Conservation (phyloP, 306 rosid species). For the Citrullus mucosospermus region DNA sequence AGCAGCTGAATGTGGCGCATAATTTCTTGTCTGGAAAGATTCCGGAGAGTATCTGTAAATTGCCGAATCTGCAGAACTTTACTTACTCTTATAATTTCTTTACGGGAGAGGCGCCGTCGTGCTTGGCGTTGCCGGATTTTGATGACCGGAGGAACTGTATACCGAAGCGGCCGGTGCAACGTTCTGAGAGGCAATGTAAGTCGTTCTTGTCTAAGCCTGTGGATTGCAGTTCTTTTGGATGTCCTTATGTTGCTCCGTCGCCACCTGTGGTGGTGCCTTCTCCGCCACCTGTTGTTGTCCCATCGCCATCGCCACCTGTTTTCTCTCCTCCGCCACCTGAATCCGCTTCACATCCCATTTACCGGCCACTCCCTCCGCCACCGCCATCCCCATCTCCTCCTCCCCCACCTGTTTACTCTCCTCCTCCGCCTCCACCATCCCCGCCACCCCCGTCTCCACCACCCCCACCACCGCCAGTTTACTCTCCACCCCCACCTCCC, state of each 20-base stretch:
- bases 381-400: slow-evolving; percentile 7
- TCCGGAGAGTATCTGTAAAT: slow-evolving; percentile 49
- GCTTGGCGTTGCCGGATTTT: slow-evolving; percentile 34
- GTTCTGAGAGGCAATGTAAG: slow-evolving; percentile 57
- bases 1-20: slow-evolving; percentile 86
- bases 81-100: slow-evolving; percentile 72
- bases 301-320: not conserved
- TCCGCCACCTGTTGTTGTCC: slow-evolving; percentile 3
- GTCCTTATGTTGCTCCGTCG: slow-evolving; percentile 31
- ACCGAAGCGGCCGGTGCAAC: slow-evolving; percentile 53
- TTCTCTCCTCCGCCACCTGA: not conserved
- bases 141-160: slow-evolving; percentile 68
- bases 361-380: not conserved
- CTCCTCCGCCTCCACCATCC: slow-evolving; percentile 10
- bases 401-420: slow-evolving; percentile 5
- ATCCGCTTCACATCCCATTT: not conserved
- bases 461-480: slow-evolving; percentile 4
- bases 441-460: slow-evolving; percentile 7
- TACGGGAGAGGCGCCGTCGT: slow-evolving; percentile 69
- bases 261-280: slow-evolving; percentile 8
- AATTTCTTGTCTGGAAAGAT: slow-evolving; percentile 70
- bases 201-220: slow-evolving; percentile 71
- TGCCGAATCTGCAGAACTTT: slow-evolving; percentile 71
- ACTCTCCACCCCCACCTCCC: slow-evolving; percentile 9
- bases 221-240: slow-evolving; percentile 59